These are phyloP conservation scores for Coemansia sp. DNA, from an alignment of 192 early-diverging fungal genomes.

Conservation along the genomic window DNA sequence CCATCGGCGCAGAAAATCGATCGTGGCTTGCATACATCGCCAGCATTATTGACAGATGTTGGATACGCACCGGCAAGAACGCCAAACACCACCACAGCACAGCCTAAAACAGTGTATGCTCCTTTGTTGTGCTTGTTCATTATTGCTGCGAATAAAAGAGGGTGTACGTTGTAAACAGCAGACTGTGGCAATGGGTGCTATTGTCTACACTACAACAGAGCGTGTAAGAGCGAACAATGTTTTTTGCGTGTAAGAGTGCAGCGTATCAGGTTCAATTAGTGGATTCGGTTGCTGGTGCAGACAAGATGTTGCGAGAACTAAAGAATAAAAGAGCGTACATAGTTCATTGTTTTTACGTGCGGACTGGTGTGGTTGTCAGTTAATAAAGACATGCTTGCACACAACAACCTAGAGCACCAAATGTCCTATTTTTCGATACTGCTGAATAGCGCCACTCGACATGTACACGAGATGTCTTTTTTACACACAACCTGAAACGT, in stretches of 20 bases:
- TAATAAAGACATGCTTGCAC: neutral
- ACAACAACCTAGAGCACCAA: neutral
- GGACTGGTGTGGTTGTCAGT: neutral
- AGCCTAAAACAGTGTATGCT: neutral
- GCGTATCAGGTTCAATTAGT: neutral
- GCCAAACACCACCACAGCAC: conserved; percentile 6
- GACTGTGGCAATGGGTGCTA: neutral
- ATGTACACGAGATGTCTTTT: neutral
- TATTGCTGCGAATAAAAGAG: neutral
- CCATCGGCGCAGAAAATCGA: conserved; percentile 51
- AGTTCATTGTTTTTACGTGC: neutral
- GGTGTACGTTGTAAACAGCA: too few relatives aligned
- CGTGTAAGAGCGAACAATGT: neutral
- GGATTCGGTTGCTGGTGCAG: neutral
- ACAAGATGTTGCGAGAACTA: neutral
- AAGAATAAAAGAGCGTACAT: neutral
- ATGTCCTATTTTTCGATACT: conserved; percentile 3
- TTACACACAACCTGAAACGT: neutral
- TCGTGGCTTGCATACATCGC: conserved; percentile 29
- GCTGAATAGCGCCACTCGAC: neutral
- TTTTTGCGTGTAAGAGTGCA: neutral
- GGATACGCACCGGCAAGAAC: conserved; percentile 22
- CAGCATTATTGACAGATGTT: conserved; percentile 8
- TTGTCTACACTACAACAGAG: neutral
- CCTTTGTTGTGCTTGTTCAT: neutral